Conservation (phyloP, 495 filamentous ascomycete species). For the Aspergillus homomorphus region DNA sequence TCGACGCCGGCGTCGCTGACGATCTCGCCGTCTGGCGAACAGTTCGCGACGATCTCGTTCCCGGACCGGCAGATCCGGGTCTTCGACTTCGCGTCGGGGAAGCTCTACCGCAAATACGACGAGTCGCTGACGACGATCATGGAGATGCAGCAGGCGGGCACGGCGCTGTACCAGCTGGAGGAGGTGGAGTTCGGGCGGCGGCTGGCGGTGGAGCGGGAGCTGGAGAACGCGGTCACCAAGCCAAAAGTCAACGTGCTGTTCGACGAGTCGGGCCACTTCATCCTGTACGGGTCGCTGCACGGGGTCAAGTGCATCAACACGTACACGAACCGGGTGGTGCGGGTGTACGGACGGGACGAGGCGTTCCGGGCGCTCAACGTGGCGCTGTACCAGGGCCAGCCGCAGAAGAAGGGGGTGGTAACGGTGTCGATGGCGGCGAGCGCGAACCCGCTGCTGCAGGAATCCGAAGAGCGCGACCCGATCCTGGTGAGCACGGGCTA, state of each 20-base stretch:
- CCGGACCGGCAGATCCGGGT: slow-evolving; percentile 89
- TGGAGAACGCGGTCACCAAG: slow-evolving; percentile 65
- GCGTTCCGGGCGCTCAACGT: slow-evolving; percentile 78
- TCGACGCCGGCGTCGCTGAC: slow-evolving; percentile 80
- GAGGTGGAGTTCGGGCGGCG: slow-evolving; percentile 89
- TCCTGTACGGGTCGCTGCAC: slow-evolving; percentile 87
- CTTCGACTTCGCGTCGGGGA: slow-evolving; percentile 87
- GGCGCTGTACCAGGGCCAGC: slow-evolving; percentile 91
- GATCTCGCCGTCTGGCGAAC: slow-evolving; percentile 77
- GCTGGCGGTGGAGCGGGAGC: slow-evolving; percentile 80
- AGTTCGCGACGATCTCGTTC: slow-evolving; percentile 88
- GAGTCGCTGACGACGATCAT: slow-evolving; percentile 83
- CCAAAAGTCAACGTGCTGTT: slow-evolving; percentile 83
- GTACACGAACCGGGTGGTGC: slow-evolving; percentile 84
- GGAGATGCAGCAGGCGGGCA: slow-evolving; percentile 93
- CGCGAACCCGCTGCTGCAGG: slow-evolving; percentile 86
- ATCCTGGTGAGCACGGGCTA: slow-evolving; percentile 81
- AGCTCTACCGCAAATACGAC: slow-evolving; percentile 88
- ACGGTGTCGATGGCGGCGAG: slow-evolving; percentile 98
- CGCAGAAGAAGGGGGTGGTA: slow-evolving; percentile 83
- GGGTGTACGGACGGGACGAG: slow-evolving; percentile 85
- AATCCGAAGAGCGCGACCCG: slow-evolving; percentile 88
- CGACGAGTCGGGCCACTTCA: slow-evolving; percentile 93
- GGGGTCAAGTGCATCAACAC: slow-evolving; percentile 95
- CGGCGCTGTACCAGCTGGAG: slow-evolving; percentile 71